Evolutionary conservation across 306 rosid species (phyloP).

Genomic region (Dryas drummondii): DNA sequence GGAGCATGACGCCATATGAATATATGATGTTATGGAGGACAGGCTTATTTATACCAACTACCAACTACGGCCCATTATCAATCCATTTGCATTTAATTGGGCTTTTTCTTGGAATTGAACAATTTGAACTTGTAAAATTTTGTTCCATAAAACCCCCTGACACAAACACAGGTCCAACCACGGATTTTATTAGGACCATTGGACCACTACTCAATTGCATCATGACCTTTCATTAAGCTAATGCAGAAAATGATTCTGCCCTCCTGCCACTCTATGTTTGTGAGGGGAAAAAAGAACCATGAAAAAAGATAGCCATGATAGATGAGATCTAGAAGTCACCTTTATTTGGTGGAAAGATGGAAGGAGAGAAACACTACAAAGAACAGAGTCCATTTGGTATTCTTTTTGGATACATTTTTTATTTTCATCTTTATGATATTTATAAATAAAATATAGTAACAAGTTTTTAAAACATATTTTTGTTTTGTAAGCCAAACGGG

Average conservation of each 20-base stretch:
- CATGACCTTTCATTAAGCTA: slow-evolving; percentile 4
- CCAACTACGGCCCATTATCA: slow-evolving; percentile 21
- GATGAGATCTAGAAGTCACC: no score
- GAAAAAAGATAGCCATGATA: no score
- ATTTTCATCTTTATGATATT: no score
- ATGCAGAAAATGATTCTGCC: background rate
- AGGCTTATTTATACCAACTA: background rate
- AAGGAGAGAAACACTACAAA: background rate
- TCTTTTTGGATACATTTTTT: no score
- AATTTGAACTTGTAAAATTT: background rate
- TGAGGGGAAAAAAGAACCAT: background rate
- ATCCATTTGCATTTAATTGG: slow-evolving; percentile 27
- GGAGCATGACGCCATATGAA: background rate
- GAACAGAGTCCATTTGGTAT: no score
- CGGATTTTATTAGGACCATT: background rate
- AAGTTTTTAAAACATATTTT: no score
- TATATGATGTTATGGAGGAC: background rate
- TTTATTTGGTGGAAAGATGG: no score
- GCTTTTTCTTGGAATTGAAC: slow-evolving; percentile 12
- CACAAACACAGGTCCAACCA: slow-evolving; percentile 12
- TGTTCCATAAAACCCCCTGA: slow-evolving; percentile 18
- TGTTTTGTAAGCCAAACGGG: no score
- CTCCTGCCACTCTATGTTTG: background rate
- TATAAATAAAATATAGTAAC: no score
- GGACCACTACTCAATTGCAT: background rate